Evolutionary conservation across 306 rosid species (phyloP).

Genomic region (Crotalaria pallida): DNA sequence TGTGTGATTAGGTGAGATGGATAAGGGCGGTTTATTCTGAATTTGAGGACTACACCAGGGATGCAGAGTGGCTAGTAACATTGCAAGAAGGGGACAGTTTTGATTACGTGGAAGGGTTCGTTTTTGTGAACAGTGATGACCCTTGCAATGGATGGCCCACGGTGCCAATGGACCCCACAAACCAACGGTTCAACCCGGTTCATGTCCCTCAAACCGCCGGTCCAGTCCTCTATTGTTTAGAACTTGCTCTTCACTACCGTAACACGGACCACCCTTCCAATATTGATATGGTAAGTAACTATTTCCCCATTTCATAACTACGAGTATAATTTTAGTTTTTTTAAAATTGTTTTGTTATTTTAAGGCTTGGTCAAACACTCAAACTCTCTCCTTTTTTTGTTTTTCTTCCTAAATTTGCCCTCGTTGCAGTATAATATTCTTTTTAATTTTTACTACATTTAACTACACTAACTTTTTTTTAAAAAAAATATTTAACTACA

Average conservation of each 20-base stretch:
- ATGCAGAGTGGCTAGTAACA: conserved; percentile 76
- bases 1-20: conserved; percentile 77
- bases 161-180: conserved; percentile 45
- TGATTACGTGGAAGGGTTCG: conserved; percentile 96
- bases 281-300: conserved; percentile 58
- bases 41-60: conserved; percentile 59
- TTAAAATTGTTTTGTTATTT: too few relatives aligned
- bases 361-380: too few relatives aligned
- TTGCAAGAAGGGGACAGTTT: conserved; percentile 58
- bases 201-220: conserved; percentile 46
- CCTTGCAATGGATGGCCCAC: conserved; percentile 69
- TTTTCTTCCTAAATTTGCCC: too few relatives aligned
- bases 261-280: conserved; percentile 33
- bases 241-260: conserved; percentile 66
- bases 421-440: too few relatives aligned
- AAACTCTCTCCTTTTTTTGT: too few relatives aligned
- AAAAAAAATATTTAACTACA: too few relatives aligned
- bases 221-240: conserved; percentile 82
- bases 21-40: conserved; percentile 77
- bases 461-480: too few relatives aligned
- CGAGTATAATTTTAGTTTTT: too few relatives aligned
- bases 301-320: too few relatives aligned
- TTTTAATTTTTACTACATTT: too few relatives aligned
- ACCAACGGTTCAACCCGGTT: conserved; percentile 43
- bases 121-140: conserved; percentile 64